phyloP scores from a whole-genome alignment of 345 rosid genomes.

The Syzygium aromaticum region DNA sequence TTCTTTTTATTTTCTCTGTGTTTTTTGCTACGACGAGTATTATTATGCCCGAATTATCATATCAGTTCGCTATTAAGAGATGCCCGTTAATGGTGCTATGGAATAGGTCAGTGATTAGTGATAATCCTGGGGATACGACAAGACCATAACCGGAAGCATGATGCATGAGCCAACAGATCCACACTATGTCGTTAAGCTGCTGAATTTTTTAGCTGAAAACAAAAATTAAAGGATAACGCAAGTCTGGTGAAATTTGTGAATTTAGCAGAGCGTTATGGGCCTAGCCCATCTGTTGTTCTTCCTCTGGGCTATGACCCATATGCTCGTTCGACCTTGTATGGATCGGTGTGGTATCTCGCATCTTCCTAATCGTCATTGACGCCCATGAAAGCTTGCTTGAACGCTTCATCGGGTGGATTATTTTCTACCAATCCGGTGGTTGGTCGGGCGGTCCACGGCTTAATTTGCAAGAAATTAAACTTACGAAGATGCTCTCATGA shows the following conservation, averaged over 20 bases:
- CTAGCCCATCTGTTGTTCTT: neutral
- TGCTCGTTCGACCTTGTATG: neutral
- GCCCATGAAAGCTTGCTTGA: neutral
- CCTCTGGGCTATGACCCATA: neutral
- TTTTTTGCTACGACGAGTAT: neutral
- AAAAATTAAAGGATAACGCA: neutral
- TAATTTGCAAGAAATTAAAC: neutral
- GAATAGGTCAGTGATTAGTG: neutral
- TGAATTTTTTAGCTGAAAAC: neutral
- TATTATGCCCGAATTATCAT: neutral
- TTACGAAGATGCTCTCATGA: neutral
- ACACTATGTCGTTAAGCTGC: neutral
- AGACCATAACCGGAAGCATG: neutral
- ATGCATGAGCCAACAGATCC: neutral
- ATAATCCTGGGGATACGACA: neutral
- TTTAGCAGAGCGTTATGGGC: neutral
- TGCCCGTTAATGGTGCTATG: neutral
- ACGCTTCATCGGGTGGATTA: neutral
- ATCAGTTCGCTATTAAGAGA: neutral
- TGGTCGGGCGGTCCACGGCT: neutral
- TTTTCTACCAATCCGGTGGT: fast-evolving
- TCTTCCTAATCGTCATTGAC: fast-evolving
- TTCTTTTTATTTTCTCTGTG: neutral
- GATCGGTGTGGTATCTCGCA: neutral
- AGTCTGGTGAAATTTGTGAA: neutral